These are phyloP conservation scores for Debaryomyces prosopidis DNA, from an alignment of 805 yeast species.

Conservation along the genomic window DNA sequence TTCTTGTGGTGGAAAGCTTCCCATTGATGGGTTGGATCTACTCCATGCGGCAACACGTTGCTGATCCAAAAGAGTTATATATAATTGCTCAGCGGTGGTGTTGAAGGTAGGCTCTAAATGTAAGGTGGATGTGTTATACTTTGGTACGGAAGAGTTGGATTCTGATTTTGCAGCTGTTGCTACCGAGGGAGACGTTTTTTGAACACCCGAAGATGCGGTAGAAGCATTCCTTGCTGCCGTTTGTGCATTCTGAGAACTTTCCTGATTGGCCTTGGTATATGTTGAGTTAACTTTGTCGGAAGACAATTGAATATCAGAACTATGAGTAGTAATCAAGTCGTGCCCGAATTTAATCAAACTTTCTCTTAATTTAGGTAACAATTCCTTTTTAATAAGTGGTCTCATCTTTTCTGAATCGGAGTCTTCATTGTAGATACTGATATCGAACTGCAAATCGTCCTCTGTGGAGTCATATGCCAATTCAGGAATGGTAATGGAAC, in stretches of 20 bases:
- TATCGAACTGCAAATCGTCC: slow-evolving; percentile 83
- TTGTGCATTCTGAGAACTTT: slow-evolving; percentile 22
- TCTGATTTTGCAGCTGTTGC: slow-evolving; percentile 11
- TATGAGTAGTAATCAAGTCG: slow-evolving; percentile 74
- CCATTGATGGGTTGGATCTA: slow-evolving; percentile 65
- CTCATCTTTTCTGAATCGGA: slow-evolving; percentile 53
- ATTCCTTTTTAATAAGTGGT: slow-evolving; percentile 42
- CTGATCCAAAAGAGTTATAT: slow-evolving; percentile 72
- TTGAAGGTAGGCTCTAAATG: slow-evolving; percentile 78
- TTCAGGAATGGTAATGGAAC: slow-evolving; percentile 85
- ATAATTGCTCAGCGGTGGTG: slow-evolving; percentile 85
- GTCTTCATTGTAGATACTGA: slow-evolving; percentile 61
- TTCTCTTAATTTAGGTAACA: slow-evolving; percentile 71
- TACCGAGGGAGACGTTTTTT: slow-evolving; percentile 9
- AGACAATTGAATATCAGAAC: slow-evolving; percentile 84
- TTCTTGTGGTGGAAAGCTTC: slow-evolving; percentile 46
- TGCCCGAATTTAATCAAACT: slow-evolving; percentile 66
- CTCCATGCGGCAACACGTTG: slow-evolving; percentile 89
- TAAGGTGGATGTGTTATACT: slow-evolving; percentile 78
- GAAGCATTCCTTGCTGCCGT: slow-evolving; percentile 8
- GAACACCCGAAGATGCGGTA: slow-evolving; percentile 9
- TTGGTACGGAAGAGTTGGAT: slow-evolving; percentile 41
- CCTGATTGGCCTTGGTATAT: slow-evolving; percentile 53
- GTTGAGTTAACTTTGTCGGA: slow-evolving; percentile 38
- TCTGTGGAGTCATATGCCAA: slow-evolving; percentile 87